Conservation (phyloP, 108 stramenopile genomes). For the Nannochloropsis oceanica region DNA sequence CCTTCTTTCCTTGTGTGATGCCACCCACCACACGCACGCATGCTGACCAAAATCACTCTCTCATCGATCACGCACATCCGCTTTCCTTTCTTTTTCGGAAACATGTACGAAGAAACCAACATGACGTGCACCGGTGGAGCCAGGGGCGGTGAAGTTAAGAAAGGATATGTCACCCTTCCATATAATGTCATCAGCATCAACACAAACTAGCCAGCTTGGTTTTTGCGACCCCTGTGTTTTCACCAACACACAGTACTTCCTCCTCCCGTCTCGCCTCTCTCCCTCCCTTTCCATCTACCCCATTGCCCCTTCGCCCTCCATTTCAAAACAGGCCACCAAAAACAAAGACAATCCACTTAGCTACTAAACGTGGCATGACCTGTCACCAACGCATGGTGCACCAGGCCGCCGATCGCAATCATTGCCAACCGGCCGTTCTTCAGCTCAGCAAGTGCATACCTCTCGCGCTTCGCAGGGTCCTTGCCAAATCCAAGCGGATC, state of each 20-base stretch:
- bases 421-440: constrained; percentile 89
- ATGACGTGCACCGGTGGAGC: too few species aligned
- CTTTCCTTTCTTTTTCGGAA: neutral
- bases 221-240: too few species aligned
- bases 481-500: constrained; percentile 18
- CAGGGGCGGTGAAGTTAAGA: too few species aligned
- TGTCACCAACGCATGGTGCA: constrained; percentile 19
- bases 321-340: neutral
- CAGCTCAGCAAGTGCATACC: constrained; percentile 47
- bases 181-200: too few species aligned
- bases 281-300: neutral
- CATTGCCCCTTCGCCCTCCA: neutral
- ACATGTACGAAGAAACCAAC: neutral
- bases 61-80: neutral
- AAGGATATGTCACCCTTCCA: too few species aligned
- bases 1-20: neutral
- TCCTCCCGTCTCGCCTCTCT: neutral
- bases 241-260: neutral
- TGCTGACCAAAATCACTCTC: neutral
- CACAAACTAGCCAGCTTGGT: too few species aligned
- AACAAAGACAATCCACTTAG: neutral
- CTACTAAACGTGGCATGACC: neutral
- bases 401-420: constrained; percentile 81
- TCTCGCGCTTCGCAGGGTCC: constrained; percentile 7
- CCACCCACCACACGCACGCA: neutral